Evolutionary conservation across 2,329 filamentous ascomycete genomes (phyloP).

Genomic region (Epichloe gansuensis): DNA sequence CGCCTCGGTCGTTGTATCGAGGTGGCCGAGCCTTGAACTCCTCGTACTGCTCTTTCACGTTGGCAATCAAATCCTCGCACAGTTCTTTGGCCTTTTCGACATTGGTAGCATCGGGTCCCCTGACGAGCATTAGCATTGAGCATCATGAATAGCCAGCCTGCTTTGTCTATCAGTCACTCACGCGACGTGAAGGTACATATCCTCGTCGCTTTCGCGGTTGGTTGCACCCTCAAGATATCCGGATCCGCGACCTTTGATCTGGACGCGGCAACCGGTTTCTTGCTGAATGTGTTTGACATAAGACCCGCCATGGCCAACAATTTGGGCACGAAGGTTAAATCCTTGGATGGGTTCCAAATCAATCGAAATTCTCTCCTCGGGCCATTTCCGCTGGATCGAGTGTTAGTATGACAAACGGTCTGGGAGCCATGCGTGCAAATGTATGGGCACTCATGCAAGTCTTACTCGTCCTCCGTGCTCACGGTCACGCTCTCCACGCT

Average conservation of each 20-base stretch:
- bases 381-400: slow-evolving; percentile 77
- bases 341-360: slow-evolving; percentile 81
- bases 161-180: slow-evolving; percentile 33
- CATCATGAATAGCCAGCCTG: neutral
- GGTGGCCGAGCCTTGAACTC: slow-evolving; percentile 76
- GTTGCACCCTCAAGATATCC: slow-evolving; percentile 86
- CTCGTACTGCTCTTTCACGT: slow-evolving; percentile 83
- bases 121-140: slow-evolving; percentile 23
- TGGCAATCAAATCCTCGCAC: slow-evolving; percentile 75
- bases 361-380: slow-evolving; percentile 88
- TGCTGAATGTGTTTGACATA: slow-evolving; percentile 98
- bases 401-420: neutral
- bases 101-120: slow-evolving; percentile 76
- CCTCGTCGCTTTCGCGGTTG: slow-evolving; percentile 83
- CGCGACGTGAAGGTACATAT: slow-evolving; percentile 96
- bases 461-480: slow-evolving; percentile 70
- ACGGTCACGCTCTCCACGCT: slow-evolving; percentile 44
- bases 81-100: slow-evolving; percentile 80
- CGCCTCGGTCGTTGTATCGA: slow-evolving; percentile 42
- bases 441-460: neutral
- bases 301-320: slow-evolving; percentile 84
- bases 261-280: slow-evolving; percentile 87
- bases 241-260: slow-evolving; percentile 94
- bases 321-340: slow-evolving; percentile 92
- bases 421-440: neutral